Evolutionary conservation across 2,329 filamentous ascomycete genomes (phyloP), one percentile per base, ranked within the genome.

Genomic region (Neofusicoccum kwambonambiense): DNA sequence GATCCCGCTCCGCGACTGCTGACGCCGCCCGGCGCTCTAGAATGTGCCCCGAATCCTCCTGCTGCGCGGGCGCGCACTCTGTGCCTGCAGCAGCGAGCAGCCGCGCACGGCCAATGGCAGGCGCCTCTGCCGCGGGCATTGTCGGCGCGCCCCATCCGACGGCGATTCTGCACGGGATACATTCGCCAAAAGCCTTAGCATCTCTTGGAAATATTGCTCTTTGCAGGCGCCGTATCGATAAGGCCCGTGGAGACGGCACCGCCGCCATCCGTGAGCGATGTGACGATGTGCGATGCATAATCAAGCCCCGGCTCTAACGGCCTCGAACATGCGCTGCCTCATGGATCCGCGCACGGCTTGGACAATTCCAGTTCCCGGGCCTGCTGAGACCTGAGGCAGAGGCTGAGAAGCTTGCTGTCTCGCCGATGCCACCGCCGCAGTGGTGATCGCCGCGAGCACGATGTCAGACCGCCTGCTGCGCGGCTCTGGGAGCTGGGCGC

Each of bases 301-400:
- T 60, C 56, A 37, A 19, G 22, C 6, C n/a, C 50, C 34, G 50
- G 15, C 50, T 39, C n/a, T 4, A 37, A 11, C 51, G 7, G 50
- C 50, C 50, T 57, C 52, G n/a, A 60, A 60, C 56, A 15, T 37
- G 7, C 15, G 41, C n/a, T 60, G 56, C 56, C n/a, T 60, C 56
- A 47, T 35, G n/a, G 52, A 22, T 41, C 52, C 52, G 50, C 47
- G 47, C 50, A 39, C 50, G 34, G 37, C 4, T 44, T 42, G 17
- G 50, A 45, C 3, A 47, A 37, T 37, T 45, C 37, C 15, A 45
- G 4, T 17, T 58, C n/a, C 4, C 9, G 15, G 27, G 15, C 13
- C 17, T 17, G 42, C 27, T 60, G 56, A 60, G 56, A 60, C 56
- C 37, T 11, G 37, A 12, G 37, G 37, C 37, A 9, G 37, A 11